These are phyloP conservation scores for Lasiosphaeria ovina DNA, from an alignment of 495 filamentous ascomycete species.

Conservation along the genomic window DNA sequence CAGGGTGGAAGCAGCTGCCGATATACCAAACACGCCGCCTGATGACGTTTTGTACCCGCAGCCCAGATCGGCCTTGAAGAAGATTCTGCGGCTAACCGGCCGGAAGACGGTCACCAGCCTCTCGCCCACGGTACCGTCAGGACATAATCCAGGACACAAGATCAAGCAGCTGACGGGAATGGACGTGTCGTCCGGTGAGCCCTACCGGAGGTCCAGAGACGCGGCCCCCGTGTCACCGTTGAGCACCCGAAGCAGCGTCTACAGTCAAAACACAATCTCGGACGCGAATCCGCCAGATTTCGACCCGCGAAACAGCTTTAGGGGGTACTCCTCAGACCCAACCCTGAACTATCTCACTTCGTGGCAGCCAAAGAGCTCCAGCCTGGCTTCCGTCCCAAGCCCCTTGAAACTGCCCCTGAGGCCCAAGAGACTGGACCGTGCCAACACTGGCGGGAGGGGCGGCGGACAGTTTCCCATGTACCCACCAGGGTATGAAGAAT, in stretches of 20 bases:
- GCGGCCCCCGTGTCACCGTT: conserved; percentile 16
- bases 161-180: conserved; percentile 24
- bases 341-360: background rate
- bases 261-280: conserved; percentile 11
- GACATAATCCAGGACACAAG: conserved; percentile 23
- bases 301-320: background rate
- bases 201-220: conserved; percentile 7
- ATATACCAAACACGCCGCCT: conserved; percentile 3
- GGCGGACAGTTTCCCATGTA: background rate
- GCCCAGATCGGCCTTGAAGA: conserved; percentile 1
- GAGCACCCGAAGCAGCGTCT: conserved; percentile 19
- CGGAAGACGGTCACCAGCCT: background rate
- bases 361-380: background rate
- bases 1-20: background rate
- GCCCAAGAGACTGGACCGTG: background rate
- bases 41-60: conserved; percentile 6
- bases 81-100: conserved; percentile 9
- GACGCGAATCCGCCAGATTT: background rate
- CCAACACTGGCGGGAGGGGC: background rate
- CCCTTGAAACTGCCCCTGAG: background rate
- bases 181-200: conserved; percentile 9
- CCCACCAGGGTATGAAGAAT: background rate
- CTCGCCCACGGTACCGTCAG: conserved; percentile 13
- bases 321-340: conserved; percentile 1
- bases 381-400: background rate